These are phyloP conservation scores for Dalbergia cochinchinensis DNA, from an alignment of 306 rosid genomes.

Conservation along the genomic window DNA sequence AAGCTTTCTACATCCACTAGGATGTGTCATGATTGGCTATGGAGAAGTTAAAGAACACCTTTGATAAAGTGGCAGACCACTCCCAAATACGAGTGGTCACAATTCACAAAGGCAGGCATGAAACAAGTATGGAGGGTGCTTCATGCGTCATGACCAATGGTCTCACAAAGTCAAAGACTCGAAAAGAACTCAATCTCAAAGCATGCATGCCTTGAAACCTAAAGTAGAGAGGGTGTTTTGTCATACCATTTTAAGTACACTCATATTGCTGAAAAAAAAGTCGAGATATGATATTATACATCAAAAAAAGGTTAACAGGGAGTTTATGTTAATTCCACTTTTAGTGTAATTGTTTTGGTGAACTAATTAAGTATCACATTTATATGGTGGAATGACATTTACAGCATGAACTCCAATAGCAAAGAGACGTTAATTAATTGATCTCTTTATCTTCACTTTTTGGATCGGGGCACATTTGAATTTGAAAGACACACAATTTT, in stretches of 20 bases:
- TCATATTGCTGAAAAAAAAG: not conserved
- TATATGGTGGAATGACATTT: not conserved
- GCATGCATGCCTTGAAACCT: conserved; percentile 21
- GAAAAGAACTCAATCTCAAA: conserved; percentile 3
- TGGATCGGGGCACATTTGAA: not conserved
- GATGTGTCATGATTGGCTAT: conserved; percentile 38
- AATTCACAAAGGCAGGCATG: not conserved
- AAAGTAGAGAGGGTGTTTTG: conserved; percentile 4
- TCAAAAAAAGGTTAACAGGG: too few species aligned
- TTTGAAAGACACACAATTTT: too few species aligned
- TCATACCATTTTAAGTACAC: not conserved
- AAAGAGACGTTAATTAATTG: not conserved
- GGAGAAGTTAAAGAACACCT: conserved; percentile 43
- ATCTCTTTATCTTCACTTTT: not conserved
- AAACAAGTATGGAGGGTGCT: conserved; percentile 14
- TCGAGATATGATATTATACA: too few species aligned
- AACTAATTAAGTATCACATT: not conserved
- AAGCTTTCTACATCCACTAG: conserved; percentile 45
- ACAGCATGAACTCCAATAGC: not conserved
- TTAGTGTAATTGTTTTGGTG: not conserved
- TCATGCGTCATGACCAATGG: conserved; percentile 20
- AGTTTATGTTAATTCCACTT: not conserved
- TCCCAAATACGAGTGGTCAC: conserved; percentile 23
- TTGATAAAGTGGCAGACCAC: conserved; percentile 44
- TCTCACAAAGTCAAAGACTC: conserved; percentile 24